Percentiles rank a stretch among this genome's conserved stretches.
These are phyloP conservation scores for Quercus phellos DNA, from an alignment of 331 rosid genomes.

Conservation along the genomic window DNA sequence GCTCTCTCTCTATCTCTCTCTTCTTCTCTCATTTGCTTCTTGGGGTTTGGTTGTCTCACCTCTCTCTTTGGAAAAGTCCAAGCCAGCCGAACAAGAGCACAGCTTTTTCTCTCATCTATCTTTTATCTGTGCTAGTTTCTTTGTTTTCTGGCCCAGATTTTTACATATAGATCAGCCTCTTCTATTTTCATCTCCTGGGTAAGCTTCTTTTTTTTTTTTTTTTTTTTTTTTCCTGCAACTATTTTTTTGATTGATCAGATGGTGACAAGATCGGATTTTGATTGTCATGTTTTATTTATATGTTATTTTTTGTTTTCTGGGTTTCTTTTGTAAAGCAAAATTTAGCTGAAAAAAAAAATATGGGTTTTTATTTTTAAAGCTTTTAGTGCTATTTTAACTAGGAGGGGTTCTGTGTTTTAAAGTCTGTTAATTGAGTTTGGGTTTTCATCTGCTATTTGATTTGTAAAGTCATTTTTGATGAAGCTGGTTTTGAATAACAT, in stretches of 20 bases:
- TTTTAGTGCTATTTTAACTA: not conserved
- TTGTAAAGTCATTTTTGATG: slow-evolving; percentile 22
- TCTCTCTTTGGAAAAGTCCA: slow-evolving; percentile 21
- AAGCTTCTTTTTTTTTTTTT: not conserved
- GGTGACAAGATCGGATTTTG: slow-evolving; percentile 31
- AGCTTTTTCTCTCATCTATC: slow-evolving; percentile 20
- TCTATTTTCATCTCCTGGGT: slow-evolving; percentile 39
- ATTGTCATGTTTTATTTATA: slow-evolving; percentile 25
- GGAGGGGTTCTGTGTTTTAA: slow-evolving; percentile 16
- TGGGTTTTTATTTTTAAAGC: not conserved
- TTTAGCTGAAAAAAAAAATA: slow-evolving; percentile 1
- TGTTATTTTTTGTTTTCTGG: slow-evolving; percentile 1
- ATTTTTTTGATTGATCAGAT: slow-evolving; percentile 35
- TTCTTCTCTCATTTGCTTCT: slow-evolving; percentile 49
- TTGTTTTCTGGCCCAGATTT: slow-evolving; percentile 29
- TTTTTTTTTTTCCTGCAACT: not conserved
- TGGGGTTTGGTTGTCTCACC: slow-evolving; percentile 43
- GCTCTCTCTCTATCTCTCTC: slow-evolving; percentile 45
- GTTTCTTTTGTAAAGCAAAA: slow-evolving; percentile 23
- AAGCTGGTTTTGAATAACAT: slow-evolving; percentile 13
- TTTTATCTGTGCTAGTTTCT: slow-evolving; percentile 4
- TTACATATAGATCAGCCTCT: slow-evolving; percentile 44
- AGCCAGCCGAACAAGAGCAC: slow-evolving; percentile 9
- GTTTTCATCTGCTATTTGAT: slow-evolving; percentile 12
- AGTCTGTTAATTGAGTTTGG: slow-evolving; percentile 11